Evolutionary conservation across 352 stramenopile species (phyloP), one percentile per base, ranked within the genome.

Genomic region (Pythium diclinum): DNA sequence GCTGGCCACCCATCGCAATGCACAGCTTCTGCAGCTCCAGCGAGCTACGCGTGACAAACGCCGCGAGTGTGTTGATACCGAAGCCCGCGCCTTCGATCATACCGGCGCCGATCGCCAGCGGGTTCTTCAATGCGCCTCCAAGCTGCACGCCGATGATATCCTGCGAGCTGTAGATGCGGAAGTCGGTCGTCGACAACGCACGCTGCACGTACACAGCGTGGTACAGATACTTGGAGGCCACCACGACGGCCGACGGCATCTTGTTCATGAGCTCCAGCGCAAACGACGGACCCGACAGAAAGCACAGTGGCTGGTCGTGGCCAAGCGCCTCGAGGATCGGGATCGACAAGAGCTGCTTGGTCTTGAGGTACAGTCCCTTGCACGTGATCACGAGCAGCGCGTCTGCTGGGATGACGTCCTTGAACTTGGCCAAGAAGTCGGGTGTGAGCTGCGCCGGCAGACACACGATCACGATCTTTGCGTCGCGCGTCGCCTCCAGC

Each of bases 1-100:
- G 89, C 40, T 94, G 77, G 17, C 93, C 96, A 51, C 96, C 96
- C 82, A 99, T 96, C 13, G 93, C 91, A 30, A 98, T 77, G 54
- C 90, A 97, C 53, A 99, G 82, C 74, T 97, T 94, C 70, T 96
- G 88, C 75, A 99, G 97, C 85, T 99, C 96, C 6, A 92, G 86
- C 59, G 91, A 98, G 57, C 95, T 97, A 59, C 96, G 87, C 13
- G 96, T 99, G 19, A 99, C 95, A 59, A 98, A 92, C 9, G 90
- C 94, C 17, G 95, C 94, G 70, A 97, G 79, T 30, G 94, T 97
- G 69, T 99, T 99, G 56, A 97, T 98, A 47, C 96, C 96, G 36
- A 98, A 88, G 54, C 95, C 97, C 1, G 98, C 80, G 32, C 97
- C 97, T 77, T 99, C 96, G 69, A 97, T 97, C 94, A 99, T 99